phyloP scores from a whole-genome alignment of 148 eudicot genomes.

The Vaccinium corymbosum region DNA sequence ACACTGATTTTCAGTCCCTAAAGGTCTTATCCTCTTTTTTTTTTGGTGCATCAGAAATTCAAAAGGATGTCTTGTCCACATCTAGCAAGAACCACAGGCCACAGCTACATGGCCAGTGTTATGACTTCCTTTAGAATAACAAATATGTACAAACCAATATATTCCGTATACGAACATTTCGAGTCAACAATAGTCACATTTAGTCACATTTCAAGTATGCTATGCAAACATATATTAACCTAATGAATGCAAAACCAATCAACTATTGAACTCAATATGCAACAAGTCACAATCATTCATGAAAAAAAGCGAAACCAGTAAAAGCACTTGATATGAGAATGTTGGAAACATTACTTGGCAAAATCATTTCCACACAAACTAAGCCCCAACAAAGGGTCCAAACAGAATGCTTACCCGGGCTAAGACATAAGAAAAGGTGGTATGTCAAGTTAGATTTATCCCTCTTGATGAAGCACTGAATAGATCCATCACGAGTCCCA shows the following conservation, averaged over 20 bases:
- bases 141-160: not conserved
- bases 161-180: not conserved
- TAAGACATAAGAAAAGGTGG: constrained; percentile 55
- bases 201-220: not conserved
- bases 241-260: not conserved
- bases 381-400: too few species aligned
- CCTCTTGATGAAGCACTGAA: constrained; percentile 59
- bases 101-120: not conserved
- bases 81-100: not conserved
- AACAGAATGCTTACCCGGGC: constrained; percentile 40
- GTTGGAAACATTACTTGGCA: not conserved
- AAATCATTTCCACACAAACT: not conserved
- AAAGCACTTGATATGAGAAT: not conserved
- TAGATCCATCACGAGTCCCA: constrained; percentile 52
- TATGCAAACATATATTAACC: not conserved
- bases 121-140: not conserved
- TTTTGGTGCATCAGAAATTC: too few species aligned
- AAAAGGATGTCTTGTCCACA: not conserved
- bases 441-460: constrained; percentile 57
- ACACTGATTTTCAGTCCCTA: not conserved
- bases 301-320: not conserved
- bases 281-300: too few species aligned
- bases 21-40: not conserved
- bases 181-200: not conserved
- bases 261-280: not conserved